Percentiles rank a stretch among this genome's conserved stretches.
Conservation (phyloP, 192 early-diverging fungal genomes). For the Thamnidium elegans region DNA sequence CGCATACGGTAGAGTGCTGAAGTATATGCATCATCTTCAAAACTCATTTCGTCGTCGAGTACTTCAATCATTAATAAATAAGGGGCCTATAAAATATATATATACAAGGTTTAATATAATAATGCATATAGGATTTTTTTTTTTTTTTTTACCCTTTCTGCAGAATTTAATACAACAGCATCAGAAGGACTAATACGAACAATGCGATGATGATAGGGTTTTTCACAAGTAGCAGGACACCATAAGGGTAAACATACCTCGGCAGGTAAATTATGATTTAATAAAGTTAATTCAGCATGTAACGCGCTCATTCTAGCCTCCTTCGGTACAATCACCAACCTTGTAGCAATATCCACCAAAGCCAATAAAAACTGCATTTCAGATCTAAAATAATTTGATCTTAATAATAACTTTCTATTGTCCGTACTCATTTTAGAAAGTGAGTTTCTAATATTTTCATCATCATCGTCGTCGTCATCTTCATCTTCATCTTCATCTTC, state of each 20-base stretch:
- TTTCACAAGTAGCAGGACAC: conserved; percentile 72
- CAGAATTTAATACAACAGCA: conserved; percentile 94
- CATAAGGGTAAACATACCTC: conserved; percentile 92
- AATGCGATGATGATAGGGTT: conserved; percentile 79
- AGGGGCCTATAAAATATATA: conserved; percentile 58
- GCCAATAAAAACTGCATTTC: conserved; percentile 91
- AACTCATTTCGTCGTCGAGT: conserved; percentile 64
- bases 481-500: conserved; percentile 19
- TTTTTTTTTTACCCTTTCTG: conserved; percentile 77
- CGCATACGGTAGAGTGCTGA: conserved; percentile 22
- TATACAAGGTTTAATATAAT: not conserved
- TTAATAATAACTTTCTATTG: conserved; percentile 32
- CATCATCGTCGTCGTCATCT: conserved; percentile 10
- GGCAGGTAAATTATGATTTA: conserved; percentile 93
- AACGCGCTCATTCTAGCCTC: conserved; percentile 81
- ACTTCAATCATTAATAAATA: conserved; percentile 90
- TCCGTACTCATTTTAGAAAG: conserved; percentile 22
- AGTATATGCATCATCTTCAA: conserved; percentile 35
- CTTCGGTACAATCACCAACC: conserved; percentile 84
- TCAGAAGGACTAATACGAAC: conserved; percentile 89
- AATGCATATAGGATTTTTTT: not conserved
- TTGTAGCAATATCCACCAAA: conserved; percentile 86
- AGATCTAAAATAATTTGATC: conserved; percentile 82
- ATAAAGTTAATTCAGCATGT: conserved; percentile 84
- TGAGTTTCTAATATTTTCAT: conserved; percentile 13